Percentiles rank a stretch among this genome's conserved stretches.
These are phyloP conservation scores for Crithidia expoeki DNA, from an alignment of 208 protist species.

Conservation along the genomic window DNA sequence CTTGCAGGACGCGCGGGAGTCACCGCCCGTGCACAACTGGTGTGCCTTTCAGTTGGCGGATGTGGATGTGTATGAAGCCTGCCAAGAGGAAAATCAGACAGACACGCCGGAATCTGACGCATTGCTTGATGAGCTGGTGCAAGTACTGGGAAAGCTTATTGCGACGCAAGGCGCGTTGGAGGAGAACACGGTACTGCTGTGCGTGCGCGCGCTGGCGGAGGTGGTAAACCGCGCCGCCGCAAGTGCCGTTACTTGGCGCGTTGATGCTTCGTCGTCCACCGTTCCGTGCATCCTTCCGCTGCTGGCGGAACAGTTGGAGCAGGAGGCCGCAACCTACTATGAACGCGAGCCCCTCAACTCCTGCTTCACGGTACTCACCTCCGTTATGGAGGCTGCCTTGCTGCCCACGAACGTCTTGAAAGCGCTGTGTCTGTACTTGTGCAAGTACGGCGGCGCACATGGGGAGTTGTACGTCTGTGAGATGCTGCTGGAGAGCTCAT, in stretches of 20 bases:
- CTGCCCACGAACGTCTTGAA: conserved; percentile 54
- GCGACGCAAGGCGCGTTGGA: conserved; percentile 35
- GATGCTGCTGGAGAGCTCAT: conserved; percentile 47
- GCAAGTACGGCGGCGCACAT: conserved; percentile 60
- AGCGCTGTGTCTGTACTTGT: conserved; percentile 62
- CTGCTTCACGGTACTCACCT: conserved; percentile 54
- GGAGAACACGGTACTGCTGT: conserved; percentile 60
- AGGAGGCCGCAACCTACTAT: conserved; percentile 58
- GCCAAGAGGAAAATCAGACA: conserved; percentile 17
- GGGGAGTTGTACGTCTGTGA: conserved; percentile 69
- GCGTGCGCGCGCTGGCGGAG: conserved; percentile 51
- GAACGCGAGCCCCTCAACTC: conserved; percentile 38
- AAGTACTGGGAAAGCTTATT: conserved; percentile 40
- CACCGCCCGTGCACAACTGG: conserved; percentile 37
- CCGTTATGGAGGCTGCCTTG: conserved; percentile 46
- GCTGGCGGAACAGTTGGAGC: background rate
- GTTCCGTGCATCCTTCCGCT: conserved; percentile 3
- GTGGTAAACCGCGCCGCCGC: conserved; percentile 25
- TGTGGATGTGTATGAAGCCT: conserved; percentile 34
- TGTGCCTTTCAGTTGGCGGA: conserved; percentile 44
- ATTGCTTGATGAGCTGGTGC: conserved; percentile 51
- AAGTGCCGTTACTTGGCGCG: no score
- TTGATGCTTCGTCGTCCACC: background rate
- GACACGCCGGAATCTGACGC: conserved; percentile 2
- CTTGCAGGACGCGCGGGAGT: conserved; percentile 19